Base-by-base conservation (phyloP, 495 filamentous ascomycete genomes). In the Zalerion maritima region DNA sequence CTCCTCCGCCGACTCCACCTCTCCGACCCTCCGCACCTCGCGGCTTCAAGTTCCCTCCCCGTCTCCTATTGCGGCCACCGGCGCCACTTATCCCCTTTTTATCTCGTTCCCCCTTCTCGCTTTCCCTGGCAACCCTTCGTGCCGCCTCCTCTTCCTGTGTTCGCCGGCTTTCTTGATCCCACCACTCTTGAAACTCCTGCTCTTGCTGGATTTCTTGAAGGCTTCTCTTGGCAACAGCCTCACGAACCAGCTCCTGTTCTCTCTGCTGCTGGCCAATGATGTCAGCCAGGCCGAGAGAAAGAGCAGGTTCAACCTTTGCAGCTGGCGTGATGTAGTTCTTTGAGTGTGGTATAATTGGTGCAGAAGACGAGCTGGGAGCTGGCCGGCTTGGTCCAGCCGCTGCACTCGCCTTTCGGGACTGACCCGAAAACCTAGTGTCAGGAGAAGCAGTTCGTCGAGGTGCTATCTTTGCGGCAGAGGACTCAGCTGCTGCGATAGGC, bases 161-260 rank as follows among this genome's bases (percentile, higher is more conserved):
- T 26, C 78, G 67, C 40, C 69, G 67, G 47, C 78, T 85, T 48
- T 97, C 89, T 32, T 77, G 70, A 38, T 96, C 86, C 89, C 89
- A 97, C 89, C 91, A 97, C 46, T 87, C 75, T 49, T 93, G 81
- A 52, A 97, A 97, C 19, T 84, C 81, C 49, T 97, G 89, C 49
- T 97, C 89, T 28, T 78, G 70, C 46, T 97, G 91, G 38, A 97
- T 97, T 22, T 96, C 89, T 43, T 87, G 69, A 22, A 97, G 51
- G 35, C 76, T 84, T 23, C 87, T 67, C 49, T 91, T 93, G 2
- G 80, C 78, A 0, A 64, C 71, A n/a, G 81, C 81, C 52, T 92
- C 85, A 22, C 69, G 73, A 36, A 89, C 69, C 28, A 71, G 63
- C 35, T 85, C 71, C 42, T 94, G 89, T 37, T 92, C 86, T 5